Base-by-base conservation (phyloP, 1,284 basidiomycete genomes). In the Austroboletus novae-zelandiae region DNA sequence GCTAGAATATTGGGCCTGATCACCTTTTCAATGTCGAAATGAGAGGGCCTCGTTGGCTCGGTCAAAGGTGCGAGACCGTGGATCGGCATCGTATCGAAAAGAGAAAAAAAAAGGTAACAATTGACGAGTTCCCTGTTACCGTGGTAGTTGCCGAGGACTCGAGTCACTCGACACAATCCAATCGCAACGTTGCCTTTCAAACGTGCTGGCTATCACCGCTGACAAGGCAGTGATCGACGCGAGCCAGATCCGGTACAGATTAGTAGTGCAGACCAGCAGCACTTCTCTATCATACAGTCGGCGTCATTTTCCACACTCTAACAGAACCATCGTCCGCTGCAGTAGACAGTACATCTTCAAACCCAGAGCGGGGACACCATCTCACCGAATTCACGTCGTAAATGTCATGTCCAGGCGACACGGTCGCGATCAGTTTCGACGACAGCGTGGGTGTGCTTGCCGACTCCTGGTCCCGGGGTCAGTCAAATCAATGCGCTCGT, bases 1-100 rank as follows among this genome's bases (percentile, higher is more conserved):
- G 91, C 74, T 48, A 98, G 86, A 61, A 99, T 98, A 68, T 99
- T 99, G 15, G 91, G 89, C 27, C 96, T 82, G 60, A 98, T 90
- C 51, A 93, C 83, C n/a, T 73, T 70, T 71, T 90, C 84, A 54
- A 95, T 85, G 61, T 84, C 74, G 65, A 95, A 95, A 72, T 94
- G 92, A 14, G 82, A 66, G 1, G 92, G 90, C 35, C 76, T 72
- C 10, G 73, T 69, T 9, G 81, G 77, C 43, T 72, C 73, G 1
- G 63, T 58, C 20, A 70, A 68, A 0, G 73, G 67, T 11, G 64
- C 57, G 14, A 80, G 68, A 43, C 78, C 78, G 49, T 70, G 68
- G 58, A 79, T 79, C 0, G 73, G 54, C 77, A 79, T 80, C n/a
- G 45, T 40, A 20, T 17, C 11, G 36, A 9, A 17, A 13, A n/a